Evolutionary conservation across 2,329 filamentous ascomycete genomes (phyloP), one percentile per base, ranked within the genome.

Genomic region (Epichloe coenophiala): DNA sequence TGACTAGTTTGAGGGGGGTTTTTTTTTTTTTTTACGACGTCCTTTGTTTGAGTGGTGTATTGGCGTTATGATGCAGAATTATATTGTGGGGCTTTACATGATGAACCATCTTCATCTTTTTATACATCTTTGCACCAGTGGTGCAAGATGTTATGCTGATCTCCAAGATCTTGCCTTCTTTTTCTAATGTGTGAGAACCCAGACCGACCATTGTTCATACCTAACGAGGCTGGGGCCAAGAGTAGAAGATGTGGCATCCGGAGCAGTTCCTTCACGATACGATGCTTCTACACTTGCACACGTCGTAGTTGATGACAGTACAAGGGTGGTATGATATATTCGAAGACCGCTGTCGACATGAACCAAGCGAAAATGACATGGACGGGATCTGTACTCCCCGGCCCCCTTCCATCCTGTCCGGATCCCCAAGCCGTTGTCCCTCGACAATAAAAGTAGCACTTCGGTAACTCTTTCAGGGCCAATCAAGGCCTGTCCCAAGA

Each of bases 1-100:
- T 63, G 93, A 98, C 63, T 96, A 74, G 77, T 53, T 11, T 44
- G 11, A 19, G 33, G 17, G 17, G 33, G 17, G 17, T 1, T 17
- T 17, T 17, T 17, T 17, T 19, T n/a, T 19, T 45, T 19, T 21
- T 23, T 33, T 2, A 27, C 23, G 8, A 27, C 36, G 13, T 38
- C 5, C 36, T 13, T 38, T n/a, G 4, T 13, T 11, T 38, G 36
- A n/a, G 5, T n/a, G 36, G 36, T 38, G 36, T 38, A 31, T n/a
- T 38, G 13, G 36, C 36, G 36, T 38, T 38, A n/a, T 31, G 27
- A 31, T 31, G 27, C 7, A 31, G 3, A 31, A 31, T 31, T 31
- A 9, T 31, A 31, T 31, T 31, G 1, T 31, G 27, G 27, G 27
- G 27, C 27, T 31, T 31, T 31, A 9, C 8, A 8, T 9, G 27